These are phyloP conservation scores for Jatropha multifida DNA, from an alignment of 441 rosid genomes.

Conservation along the genomic window DNA sequence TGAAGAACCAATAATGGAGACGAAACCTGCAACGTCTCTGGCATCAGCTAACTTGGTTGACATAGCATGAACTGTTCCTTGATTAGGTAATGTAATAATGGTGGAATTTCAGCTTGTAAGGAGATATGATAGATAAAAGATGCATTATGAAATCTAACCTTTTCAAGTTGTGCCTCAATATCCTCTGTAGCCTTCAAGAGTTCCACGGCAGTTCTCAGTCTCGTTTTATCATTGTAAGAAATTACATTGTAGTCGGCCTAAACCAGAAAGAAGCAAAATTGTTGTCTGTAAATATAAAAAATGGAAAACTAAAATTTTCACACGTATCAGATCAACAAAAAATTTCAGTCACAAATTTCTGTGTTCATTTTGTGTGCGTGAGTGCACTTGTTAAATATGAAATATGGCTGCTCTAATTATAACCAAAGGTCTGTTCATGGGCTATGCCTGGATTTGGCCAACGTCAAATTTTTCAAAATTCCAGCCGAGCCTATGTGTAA, in stretches of 20 bases:
- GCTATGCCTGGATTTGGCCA: no score
- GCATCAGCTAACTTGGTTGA: slow-evolving; percentile 15
- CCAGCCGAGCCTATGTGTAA: no score
- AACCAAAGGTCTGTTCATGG: no score
- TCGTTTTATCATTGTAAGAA: slow-evolving; percentile 51
- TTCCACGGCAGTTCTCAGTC: slow-evolving; percentile 77
- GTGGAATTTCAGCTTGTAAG: not conserved
- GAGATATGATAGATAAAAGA: not conserved
- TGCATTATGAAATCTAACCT: slow-evolving; percentile 39
- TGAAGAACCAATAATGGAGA: slow-evolving; percentile 85
- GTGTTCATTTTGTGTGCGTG: not conserved
- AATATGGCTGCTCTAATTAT: no score
- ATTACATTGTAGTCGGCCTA: slow-evolving; percentile 84
- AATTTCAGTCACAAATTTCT: not conserved
- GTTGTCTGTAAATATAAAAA: not conserved
- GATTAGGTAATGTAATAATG: not conserved
- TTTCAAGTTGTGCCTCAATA: slow-evolving; percentile 65
- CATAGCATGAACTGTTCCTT: not conserved
- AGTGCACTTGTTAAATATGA: no score
- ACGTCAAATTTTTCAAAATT: no score
- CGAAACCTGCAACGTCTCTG: slow-evolving; percentile 49
- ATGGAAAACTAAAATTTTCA: not conserved
- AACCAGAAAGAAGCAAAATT: slow-evolving; percentile 20
- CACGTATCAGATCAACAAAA: not conserved
- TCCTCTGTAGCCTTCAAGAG: slow-evolving; percentile 70